These are phyloP conservation scores for Colletotrichum sp. DNA, from an alignment of 2,329 filamentous ascomycete genomes.

Conservation along the genomic window DNA sequence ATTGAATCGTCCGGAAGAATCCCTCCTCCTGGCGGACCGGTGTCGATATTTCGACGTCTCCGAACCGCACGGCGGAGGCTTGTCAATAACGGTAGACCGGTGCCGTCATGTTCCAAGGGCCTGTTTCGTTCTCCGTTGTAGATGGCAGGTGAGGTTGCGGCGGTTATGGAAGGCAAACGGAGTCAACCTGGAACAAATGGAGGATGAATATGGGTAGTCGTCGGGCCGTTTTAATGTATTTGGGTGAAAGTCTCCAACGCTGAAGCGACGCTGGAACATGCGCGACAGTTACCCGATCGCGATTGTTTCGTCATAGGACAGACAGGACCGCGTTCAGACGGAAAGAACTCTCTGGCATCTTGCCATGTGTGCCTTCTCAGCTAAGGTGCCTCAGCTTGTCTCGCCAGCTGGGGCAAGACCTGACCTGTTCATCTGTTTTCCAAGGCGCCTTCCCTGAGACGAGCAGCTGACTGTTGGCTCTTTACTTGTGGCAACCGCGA, in stretches of 20 bases:
- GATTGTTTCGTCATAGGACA: background rate
- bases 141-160: background rate
- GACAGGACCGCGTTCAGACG: background rate
- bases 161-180: background rate
- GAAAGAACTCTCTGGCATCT: background rate
- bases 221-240: background rate
- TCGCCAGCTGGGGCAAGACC: background rate
- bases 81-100: background rate
- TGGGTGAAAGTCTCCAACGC: background rate
- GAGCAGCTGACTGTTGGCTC: background rate
- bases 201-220: background rate
- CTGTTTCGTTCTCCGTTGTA: background rate
- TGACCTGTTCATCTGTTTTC: slow-evolving; percentile 3
- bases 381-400: background rate
- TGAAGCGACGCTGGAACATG: background rate
- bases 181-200: background rate
- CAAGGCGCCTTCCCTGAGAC: background rate
- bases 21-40: background rate
- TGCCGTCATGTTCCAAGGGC: background rate
- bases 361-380: background rate
- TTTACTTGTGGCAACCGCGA: background rate
- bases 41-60: background rate
- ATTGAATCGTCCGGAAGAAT: background rate
- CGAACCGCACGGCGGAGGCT: background rate
- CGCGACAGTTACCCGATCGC: background rate